These are phyloP conservation scores for Yamadazyma ubonensis DNA, from an alignment of 805 yeast species.

Conservation along the genomic window DNA sequence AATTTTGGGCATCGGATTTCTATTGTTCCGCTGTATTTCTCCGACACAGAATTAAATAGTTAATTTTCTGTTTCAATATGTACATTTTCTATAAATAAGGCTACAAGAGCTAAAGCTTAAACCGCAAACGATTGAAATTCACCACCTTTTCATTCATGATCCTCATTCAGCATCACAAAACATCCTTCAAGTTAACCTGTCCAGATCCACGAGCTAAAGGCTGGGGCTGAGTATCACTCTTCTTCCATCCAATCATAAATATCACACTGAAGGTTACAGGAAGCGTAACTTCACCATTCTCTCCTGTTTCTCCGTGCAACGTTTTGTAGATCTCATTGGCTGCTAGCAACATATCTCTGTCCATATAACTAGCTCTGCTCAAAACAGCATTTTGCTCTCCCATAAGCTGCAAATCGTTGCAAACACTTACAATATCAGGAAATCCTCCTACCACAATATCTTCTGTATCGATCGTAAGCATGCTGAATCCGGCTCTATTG, in stretches of 20 bases:
- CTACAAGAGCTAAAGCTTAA: too few species aligned
- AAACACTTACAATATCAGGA: constrained; percentile 65
- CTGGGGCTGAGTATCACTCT: constrained; percentile 63
- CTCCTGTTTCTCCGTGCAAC: constrained; percentile 65
- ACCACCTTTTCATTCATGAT: too few species aligned
- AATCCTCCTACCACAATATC: constrained; percentile 73
- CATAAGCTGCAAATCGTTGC: constrained; percentile 75
- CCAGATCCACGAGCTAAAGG: constrained; percentile 76
- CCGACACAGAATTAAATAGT: too few species aligned
- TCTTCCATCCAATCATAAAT: constrained; percentile 89
- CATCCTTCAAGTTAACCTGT: constrained; percentile 65
- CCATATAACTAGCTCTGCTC: constrained; percentile 38
- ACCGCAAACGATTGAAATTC: too few species aligned
- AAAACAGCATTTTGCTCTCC: constrained; percentile 80
- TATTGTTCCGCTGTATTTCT: too few species aligned
- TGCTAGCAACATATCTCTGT: constrained; percentile 61
- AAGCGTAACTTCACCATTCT: constrained; percentile 43
- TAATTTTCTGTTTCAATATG: too few species aligned
- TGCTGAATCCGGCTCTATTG: constrained; percentile 73
- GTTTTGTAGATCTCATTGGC: constrained; percentile 71
- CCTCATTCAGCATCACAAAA: constrained; percentile 33
- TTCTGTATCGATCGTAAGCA: constrained; percentile 82
- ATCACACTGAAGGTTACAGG: constrained; percentile 81
- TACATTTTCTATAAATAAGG: too few species aligned
- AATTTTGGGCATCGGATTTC: too few species aligned